Evolutionary conservation across 805 yeast genomes (phyloP).

Genomic region (Debaryomyces hansenii): DNA sequence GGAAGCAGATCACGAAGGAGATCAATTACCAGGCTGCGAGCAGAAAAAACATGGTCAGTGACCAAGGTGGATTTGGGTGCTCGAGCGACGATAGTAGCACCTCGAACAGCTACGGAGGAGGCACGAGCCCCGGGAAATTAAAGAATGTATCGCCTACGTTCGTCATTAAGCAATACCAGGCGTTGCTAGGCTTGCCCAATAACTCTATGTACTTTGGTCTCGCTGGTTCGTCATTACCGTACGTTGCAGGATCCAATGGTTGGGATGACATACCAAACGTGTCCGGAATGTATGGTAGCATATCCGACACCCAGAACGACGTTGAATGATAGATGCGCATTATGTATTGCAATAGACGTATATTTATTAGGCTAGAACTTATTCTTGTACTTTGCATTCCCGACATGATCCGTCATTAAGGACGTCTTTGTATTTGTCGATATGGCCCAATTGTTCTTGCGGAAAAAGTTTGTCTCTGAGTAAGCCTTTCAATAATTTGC

Average conservation of each 20-base stretch:
- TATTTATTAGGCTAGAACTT: background rate
- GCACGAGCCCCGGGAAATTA: conserved; percentile 10
- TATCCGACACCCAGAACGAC: conserved; percentile 7
- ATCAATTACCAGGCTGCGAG: conserved; percentile 19
- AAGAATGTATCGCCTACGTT: conserved; percentile 53
- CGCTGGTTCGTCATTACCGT: conserved; percentile 54
- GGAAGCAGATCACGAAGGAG: conserved; percentile 55
- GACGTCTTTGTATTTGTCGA: conserved; percentile 40
- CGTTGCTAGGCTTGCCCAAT: conserved; percentile 54
- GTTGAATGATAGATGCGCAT: conserved; percentile 6
- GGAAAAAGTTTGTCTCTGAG: conserved; percentile 64
- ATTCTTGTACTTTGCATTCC: conserved; percentile 1
- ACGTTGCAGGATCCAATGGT: conserved; percentile 45
- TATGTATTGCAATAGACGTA: background rate
- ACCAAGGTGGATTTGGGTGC: conserved; percentile 1
- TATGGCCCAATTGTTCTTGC: conserved; percentile 57
- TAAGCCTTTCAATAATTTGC: conserved; percentile 70
- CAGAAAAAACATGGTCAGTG: conserved; percentile 7
- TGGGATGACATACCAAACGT: conserved; percentile 37
- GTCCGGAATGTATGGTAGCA: conserved; percentile 11
- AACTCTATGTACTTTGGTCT: conserved; percentile 39
- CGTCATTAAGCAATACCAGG: conserved; percentile 55
- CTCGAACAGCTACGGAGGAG: conserved; percentile 13
- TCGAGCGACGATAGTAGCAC: conserved; percentile 6
- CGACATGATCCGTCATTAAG: conserved; percentile 2